These are phyloP conservation scores for Tetrastigma voinierianum DNA, from an alignment of 164 flowering plant genomes.

Conservation along the genomic window DNA sequence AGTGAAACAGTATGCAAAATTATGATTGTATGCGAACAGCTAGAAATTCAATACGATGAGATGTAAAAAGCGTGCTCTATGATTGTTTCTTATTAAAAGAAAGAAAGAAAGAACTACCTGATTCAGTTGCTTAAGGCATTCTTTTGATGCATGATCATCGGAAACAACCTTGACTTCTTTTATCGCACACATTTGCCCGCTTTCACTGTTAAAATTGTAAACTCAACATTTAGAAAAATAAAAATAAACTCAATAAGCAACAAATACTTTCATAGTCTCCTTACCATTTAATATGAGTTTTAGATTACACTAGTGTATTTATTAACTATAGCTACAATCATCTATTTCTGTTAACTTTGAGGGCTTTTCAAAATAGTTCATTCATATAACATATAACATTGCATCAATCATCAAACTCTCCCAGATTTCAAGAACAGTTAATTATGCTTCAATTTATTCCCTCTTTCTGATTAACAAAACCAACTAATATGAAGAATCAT, in stretches of 20 bases:
- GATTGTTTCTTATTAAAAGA: not conserved
- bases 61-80: not conserved
- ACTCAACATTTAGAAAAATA: not conserved
- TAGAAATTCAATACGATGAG: not conserved
- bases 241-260: not conserved
- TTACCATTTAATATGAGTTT: not conserved
- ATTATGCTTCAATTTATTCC: not conserved
- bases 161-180: slow-evolving; percentile 79
- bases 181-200: slow-evolving; percentile 93
- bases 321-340: not conserved
- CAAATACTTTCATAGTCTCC: not conserved
- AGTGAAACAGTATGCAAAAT: not conserved
- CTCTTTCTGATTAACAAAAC: not conserved
- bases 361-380: not conserved
- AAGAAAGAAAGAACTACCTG: slow-evolving; percentile 47
- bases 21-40: not conserved
- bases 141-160: slow-evolving; percentile 80
- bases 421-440: not conserved
- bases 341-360: not conserved
- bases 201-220: slow-evolving; percentile 51
- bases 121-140: slow-evolving; percentile 80
- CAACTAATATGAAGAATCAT: not conserved
- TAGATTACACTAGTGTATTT: not conserved
- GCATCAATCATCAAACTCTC: too few species aligned
- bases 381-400: too few species aligned